These are phyloP conservation scores for Fraxinus pennsylvanica DNA, from an alignment of 257 asterid species.

Conservation along the genomic window DNA sequence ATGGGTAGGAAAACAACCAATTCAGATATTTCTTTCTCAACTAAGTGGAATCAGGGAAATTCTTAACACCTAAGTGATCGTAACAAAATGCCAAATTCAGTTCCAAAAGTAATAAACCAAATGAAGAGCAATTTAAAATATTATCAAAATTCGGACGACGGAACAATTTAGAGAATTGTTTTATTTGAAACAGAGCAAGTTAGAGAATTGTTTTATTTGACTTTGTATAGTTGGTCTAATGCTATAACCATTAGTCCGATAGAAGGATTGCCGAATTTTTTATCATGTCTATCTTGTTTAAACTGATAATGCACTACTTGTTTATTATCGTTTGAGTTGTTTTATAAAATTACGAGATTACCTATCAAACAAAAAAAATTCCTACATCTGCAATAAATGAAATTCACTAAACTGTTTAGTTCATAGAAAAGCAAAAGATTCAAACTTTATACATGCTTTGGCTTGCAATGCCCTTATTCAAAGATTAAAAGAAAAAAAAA, in stretches of 20 bases:
- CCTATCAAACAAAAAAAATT: too few relatives aligned
- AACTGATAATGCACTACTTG: too few relatives aligned
- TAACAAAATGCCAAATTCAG: not conserved
- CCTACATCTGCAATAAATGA: not conserved
- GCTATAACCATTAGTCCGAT: too few relatives aligned
- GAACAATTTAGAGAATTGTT: too few relatives aligned
- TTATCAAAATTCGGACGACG: not conserved
- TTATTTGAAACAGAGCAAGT: too few relatives aligned
- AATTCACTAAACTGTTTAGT: slow-evolving; percentile 1
- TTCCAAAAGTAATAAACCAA: not conserved
- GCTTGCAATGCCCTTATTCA: not conserved
- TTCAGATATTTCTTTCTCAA: too few relatives aligned
- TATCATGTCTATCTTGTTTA: too few relatives aligned
- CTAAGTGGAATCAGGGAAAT: not conserved
- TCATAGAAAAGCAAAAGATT: slow-evolving; percentile 11
- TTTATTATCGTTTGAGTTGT: too few relatives aligned
- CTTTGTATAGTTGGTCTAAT: too few relatives aligned
- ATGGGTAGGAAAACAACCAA: not conserved
- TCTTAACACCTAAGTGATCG: not conserved
- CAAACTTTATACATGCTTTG: slow-evolving; percentile 11
- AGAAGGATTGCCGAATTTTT: too few relatives aligned
- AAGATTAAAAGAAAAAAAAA: not conserved
- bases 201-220: too few relatives aligned
- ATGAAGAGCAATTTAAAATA: not conserved
- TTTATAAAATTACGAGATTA: too few relatives aligned